phyloP scores from a whole-genome alignment of 805 yeast species.

The Candida pseudoglaebosa region DNA sequence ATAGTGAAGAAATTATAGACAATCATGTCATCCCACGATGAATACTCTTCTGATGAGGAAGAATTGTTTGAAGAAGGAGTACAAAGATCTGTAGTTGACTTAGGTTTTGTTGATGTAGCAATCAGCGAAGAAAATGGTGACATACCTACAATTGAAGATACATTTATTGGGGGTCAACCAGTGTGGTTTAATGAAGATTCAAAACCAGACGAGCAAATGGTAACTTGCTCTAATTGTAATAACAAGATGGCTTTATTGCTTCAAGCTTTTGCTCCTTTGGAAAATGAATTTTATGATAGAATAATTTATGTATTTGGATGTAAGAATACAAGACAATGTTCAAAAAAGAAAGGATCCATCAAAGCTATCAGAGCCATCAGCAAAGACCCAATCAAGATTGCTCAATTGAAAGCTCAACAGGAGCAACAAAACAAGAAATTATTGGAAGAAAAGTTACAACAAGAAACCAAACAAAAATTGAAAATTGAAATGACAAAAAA shows the following conservation, averaged over 20 bases:
- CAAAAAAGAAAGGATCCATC: slow-evolving; percentile 64
- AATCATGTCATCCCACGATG: slow-evolving; percentile 38
- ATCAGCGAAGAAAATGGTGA: slow-evolving; percentile 38
- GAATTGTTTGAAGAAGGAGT: slow-evolving; percentile 20
- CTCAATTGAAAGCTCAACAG: slow-evolving; percentile 33
- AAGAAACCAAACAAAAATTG: slow-evolving; percentile 41
- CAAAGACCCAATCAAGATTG: slow-evolving; percentile 51
- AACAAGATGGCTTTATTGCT: slow-evolving; percentile 60
- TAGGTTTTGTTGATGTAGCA: slow-evolving; percentile 66
- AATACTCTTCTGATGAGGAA: slow-evolving; percentile 54
- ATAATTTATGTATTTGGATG: slow-evolving; percentile 80
- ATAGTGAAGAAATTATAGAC: background rate
- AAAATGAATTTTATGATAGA: slow-evolving; percentile 70
- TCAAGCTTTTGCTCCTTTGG: slow-evolving; percentile 81
- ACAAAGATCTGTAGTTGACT: slow-evolving; percentile 38
- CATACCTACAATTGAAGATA: slow-evolving; percentile 49
- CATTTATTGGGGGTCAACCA: slow-evolving; percentile 74
- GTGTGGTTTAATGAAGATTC: slow-evolving; percentile 65
- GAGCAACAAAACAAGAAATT: slow-evolving; percentile 25
- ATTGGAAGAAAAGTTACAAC: slow-evolving; percentile 36
- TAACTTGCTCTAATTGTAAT: slow-evolving; percentile 66
- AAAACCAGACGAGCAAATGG: slow-evolving; percentile 48
- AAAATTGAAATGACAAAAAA: slow-evolving; percentile 39
- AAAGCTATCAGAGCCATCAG: slow-evolving; percentile 74
- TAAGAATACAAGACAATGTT: slow-evolving; percentile 49